These are phyloP conservation scores for Hypoxylon fragiforme DNA, from an alignment of 495 filamentous ascomycete genomes.

Conservation along the genomic window DNA sequence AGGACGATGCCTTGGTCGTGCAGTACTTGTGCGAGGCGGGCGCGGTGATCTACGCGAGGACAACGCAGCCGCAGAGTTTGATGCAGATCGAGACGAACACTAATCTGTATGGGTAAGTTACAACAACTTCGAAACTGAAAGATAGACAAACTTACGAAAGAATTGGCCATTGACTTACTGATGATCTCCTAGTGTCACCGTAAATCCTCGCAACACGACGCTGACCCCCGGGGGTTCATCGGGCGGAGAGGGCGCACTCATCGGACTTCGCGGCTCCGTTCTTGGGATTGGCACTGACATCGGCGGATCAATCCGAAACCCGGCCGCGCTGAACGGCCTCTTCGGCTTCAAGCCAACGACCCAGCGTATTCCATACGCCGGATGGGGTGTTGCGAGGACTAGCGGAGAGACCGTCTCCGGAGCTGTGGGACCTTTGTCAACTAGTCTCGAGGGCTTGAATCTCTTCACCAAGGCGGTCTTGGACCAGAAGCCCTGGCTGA, in stretches of 20 bases:
- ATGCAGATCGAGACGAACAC: constrained; percentile 63
- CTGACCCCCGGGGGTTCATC: constrained; percentile 66
- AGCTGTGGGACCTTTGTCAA: constrained; percentile 65
- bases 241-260: constrained; percentile 68
- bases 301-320: constrained; percentile 67
- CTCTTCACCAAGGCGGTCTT: constrained; percentile 66
- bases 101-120: constrained; percentile 58
- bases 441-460: constrained; percentile 63
- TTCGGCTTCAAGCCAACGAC: constrained; percentile 67
- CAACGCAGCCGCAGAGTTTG: constrained; percentile 59
- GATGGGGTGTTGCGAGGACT: constrained; percentile 50
- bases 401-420: constrained; percentile 64
- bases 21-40: constrained; percentile 52
- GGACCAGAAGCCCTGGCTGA: constrained; percentile 63
- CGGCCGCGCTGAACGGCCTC: constrained; percentile 65
- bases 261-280: constrained; percentile 60
- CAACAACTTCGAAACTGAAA: no score
- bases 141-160: no score
- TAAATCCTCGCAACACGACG: constrained; percentile 59
- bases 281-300: constrained; percentile 73
- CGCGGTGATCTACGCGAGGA: constrained; percentile 55
- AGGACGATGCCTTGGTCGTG: constrained; percentile 51
- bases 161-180: constrained; percentile 14
- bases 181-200: constrained; percentile 50
- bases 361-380: constrained; percentile 59